phyloP scores from a whole-genome alignment of 495 filamentous ascomycete species.

The Aspergillus funiculosus region DNA sequence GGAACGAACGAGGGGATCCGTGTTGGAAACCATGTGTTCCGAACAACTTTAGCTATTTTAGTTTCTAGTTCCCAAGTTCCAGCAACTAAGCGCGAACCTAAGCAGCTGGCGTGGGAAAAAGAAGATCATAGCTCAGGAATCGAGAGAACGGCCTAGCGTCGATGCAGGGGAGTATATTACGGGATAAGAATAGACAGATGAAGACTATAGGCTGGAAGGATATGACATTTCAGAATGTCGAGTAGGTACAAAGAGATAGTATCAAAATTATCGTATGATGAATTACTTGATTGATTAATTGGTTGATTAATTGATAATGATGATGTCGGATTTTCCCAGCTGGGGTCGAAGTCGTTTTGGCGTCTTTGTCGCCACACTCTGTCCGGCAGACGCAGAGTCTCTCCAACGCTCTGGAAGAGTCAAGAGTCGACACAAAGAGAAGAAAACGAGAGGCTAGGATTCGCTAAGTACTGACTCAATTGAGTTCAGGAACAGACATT shows the following conservation, averaged over 20 bases:
- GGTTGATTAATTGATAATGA: no score
- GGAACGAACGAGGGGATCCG: constrained; percentile 9
- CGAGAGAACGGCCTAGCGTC: no score
- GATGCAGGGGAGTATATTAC: constrained; percentile 6
- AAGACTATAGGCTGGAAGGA: background rate
- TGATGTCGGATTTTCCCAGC: constrained; percentile 8
- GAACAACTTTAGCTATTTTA: constrained; percentile 6
- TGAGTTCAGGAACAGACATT: constrained; percentile 1
- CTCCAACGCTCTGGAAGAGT: no score
- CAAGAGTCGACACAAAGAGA: no score
- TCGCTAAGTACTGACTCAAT: background rate
- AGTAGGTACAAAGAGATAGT: no score
- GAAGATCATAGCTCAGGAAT: constrained; percentile 10
- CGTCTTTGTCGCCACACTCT: constrained; percentile 4
- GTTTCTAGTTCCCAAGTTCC: constrained; percentile 9
- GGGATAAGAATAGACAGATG: background rate
- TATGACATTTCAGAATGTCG: background rate
- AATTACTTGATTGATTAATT: no score
- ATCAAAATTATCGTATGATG: no score
- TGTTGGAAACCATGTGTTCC: constrained; percentile 18
- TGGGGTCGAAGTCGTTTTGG: constrained; percentile 6
- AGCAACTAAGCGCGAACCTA: constrained; percentile 16
- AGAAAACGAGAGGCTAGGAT: background rate
- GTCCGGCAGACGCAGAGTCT: background rate
- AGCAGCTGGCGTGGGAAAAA: constrained; percentile 16